Conservation (phyloP, 2,329 filamentous ascomycete genomes). For the Aspergillus oerlinghausenensis region DNA sequence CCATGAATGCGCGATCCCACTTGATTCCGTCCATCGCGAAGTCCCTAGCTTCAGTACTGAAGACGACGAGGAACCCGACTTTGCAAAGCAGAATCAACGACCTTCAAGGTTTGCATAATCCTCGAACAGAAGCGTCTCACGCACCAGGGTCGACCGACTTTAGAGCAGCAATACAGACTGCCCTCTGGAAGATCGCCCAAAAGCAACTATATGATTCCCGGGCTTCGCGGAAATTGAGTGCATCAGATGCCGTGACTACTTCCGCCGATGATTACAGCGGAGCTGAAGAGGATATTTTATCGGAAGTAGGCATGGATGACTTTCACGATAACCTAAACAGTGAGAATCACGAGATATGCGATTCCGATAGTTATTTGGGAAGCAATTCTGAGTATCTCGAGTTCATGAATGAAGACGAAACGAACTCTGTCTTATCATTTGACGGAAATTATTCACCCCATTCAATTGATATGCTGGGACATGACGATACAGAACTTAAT, state of each 20-base stretch:
- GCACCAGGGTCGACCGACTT: constrained; percentile 2
- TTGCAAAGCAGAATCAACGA: constrained; percentile 12
- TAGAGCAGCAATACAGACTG: constrained; percentile 20
- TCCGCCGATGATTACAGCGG: not conserved
- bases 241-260: not conserved
- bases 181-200: constrained; percentile 32
- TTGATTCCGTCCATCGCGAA: constrained; percentile 33
- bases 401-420: not conserved
- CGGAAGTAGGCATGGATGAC: constrained; percentile 1
- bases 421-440: constrained; percentile 2
- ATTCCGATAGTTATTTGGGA: constrained; percentile 4
- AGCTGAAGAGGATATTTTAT: constrained; percentile 2
- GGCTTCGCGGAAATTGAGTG: constrained; percentile 6
- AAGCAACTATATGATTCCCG: constrained; percentile 18
- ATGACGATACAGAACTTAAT: not conserved
- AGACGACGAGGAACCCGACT: constrained; percentile 12
- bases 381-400: not conserved
- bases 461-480: not conserved
- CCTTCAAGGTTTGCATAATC: constrained; percentile 3
- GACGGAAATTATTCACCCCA: not conserved
- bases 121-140: not conserved
- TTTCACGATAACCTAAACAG: not conserved
- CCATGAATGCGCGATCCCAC: constrained; percentile 30
- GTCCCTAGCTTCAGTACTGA: constrained; percentile 30
- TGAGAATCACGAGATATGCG: not conserved